A percentile compares a stretch with the other conserved stretches of the same genome.
Conservation (phyloP, 1,284 basidiomycete species). For the Boletus mariae region DNA sequence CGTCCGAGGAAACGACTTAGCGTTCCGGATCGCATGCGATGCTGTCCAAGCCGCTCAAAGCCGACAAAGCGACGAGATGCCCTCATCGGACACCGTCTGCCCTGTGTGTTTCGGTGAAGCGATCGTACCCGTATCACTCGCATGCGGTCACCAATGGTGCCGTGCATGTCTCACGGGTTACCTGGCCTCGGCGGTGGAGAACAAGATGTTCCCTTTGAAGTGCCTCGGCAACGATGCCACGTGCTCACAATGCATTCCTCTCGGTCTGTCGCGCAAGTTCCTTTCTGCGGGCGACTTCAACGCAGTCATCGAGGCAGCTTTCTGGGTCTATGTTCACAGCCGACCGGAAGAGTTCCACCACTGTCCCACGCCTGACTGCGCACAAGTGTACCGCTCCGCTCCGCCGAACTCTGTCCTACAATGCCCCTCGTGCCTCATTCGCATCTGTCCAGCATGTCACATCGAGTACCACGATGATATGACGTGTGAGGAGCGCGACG, state of each 20-base stretch:
- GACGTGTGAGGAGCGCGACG: slow-evolving; percentile 51
- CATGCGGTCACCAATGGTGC: slow-evolving; percentile 66
- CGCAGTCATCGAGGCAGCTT: slow-evolving; percentile 51
- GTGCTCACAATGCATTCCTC: slow-evolving; percentile 52
- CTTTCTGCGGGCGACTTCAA: slow-evolving; percentile 51
- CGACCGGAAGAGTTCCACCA: slow-evolving; percentile 59
- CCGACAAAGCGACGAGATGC: slow-evolving; percentile 26
- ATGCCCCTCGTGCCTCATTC: slow-evolving; percentile 66
- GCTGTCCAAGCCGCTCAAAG: slow-evolving; percentile 36
- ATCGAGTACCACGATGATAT: slow-evolving; percentile 63
- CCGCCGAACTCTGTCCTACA: slow-evolving; percentile 52
- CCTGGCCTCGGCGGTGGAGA: slow-evolving; percentile 51
- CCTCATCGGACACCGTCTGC: slow-evolving; percentile 20
- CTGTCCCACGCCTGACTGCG: slow-evolving; percentile 73
- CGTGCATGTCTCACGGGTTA: slow-evolving; percentile 55
- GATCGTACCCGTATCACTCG: slow-evolving; percentile 47
- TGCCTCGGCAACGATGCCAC: slow-evolving; percentile 60
- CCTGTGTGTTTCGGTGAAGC: slow-evolving; percentile 45
- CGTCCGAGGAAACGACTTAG: slow-evolving; percentile 36
- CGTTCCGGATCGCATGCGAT: slow-evolving; percentile 36
- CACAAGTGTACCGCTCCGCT: slow-evolving; percentile 59
- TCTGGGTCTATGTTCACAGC: slow-evolving; percentile 52
- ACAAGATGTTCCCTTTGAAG: slow-evolving; percentile 59
- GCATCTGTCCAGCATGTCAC: slow-evolving; percentile 66
- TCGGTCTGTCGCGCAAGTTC: slow-evolving; percentile 45